Evolutionary conservation across 2,329 filamentous ascomycete species (phyloP), one percentile per base, ranked within the genome.

Genomic region (Lasiodiplodia theobromae): DNA sequence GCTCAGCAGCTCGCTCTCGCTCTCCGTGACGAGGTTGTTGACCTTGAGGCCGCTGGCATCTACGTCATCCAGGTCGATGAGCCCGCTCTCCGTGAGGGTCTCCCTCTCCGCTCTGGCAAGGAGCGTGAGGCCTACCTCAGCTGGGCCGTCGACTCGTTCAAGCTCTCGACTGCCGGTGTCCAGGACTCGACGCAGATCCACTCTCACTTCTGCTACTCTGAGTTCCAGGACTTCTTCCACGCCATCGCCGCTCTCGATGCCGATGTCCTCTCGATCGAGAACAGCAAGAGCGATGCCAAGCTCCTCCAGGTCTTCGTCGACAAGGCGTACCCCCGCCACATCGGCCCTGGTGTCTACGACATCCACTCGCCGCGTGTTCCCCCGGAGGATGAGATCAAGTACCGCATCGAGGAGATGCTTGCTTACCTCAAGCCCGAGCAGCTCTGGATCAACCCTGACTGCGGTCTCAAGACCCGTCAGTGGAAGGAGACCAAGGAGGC

Each of bases 181-280:
- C 86, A 94, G 85, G 93, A 99, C 84, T 92, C 91, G 69, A 99
- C 96, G 75, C 96, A 99, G 89, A 97, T 99, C 83, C 96, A 99
- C 91, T 97, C 94, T 72, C 96, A 99, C 88, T 99, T 99, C 92
- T 99, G 96, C 85, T 99, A 99, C 91, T 98, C 96, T 66, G 96
- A 99, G 89, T 99, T 99, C 93, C 96, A 99, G 87, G 96, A 99
- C 88, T 99, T 99, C 89, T 99, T 99, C 94, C 93, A 98, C 86
- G 96, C 96, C 85, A 99, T 99, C 77, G 93, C 96, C 73, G 95
- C 96, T 71, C 91, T 99, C 73, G 96, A 99, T 81, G 95, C 96
- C 72, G 96, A 99, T 84, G 96, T 99, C 72, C 91, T 99, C 78
- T 97, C 93, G 80, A 99, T 99, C 77, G 96, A 99, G 91, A 99